phyloP scores from a whole-genome alignment of 192 early-diverging fungal species.

The Linnemannia hyalina region DNA sequence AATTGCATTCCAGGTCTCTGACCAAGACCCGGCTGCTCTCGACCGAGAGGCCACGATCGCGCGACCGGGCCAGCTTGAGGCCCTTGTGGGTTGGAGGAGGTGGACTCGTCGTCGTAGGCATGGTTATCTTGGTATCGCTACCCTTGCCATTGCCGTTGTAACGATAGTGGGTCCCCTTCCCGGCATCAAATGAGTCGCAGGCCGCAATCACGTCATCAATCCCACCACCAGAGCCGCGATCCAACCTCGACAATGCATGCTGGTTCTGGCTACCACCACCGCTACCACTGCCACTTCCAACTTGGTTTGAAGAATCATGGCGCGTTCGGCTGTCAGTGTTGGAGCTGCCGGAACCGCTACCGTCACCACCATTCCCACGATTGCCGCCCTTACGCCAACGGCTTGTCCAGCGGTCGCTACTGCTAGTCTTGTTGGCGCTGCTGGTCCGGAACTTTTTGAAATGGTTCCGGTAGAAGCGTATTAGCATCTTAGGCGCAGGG shows the following conservation, averaged over 20 bases:
- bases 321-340: neutral
- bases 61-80: conserved; percentile 21
- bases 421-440: neutral
- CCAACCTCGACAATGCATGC: neutral
- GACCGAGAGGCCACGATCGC: conserved; percentile 23
- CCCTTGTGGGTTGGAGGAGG: neutral
- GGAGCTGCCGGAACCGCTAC: neutral
- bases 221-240: neutral
- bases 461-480: conserved; percentile 34
- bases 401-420: neutral
- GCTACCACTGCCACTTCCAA: neutral
- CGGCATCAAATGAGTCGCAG: neutral
- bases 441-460: conserved; percentile 21
- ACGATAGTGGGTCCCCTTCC: neutral
- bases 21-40: conserved; percentile 41
- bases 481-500: conserved; percentile 30
- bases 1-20: conserved; percentile 32
- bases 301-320: neutral
- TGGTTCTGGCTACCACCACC: neutral
- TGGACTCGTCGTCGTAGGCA: neutral
- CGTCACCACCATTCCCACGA: conserved; percentile 1
- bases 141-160: neutral
- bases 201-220: neutral
- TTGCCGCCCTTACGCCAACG: neutral
- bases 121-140: neutral